Conservation (phyloP, 2,329 filamentous ascomycete genomes). For the Lojkania enalia region DNA sequence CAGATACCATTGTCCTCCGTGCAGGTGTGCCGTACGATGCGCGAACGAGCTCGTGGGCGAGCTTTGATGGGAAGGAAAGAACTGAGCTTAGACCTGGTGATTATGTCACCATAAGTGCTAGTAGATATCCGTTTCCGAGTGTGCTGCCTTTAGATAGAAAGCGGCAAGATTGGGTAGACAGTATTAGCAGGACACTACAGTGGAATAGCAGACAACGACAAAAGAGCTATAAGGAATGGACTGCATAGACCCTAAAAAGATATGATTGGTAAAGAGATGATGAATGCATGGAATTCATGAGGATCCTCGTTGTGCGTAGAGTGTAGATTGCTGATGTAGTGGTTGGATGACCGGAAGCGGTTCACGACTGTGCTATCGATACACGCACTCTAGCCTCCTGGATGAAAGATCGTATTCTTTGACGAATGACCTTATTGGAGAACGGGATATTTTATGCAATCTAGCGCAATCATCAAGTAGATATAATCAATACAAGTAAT, state of each 20-base stretch:
- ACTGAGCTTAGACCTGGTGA: constrained; percentile 77
- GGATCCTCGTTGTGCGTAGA: too few species aligned
- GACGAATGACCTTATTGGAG: too few species aligned
- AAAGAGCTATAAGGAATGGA: constrained; percentile 54
- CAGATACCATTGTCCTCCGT: constrained; percentile 91
- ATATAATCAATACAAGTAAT: too few species aligned
- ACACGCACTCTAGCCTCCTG: too few species aligned
- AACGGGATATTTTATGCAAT: too few species aligned
- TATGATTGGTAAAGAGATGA: neutral
- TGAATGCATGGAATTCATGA: neutral
- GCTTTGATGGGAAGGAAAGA: constrained; percentile 86
- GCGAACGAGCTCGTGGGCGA: constrained; percentile 90
- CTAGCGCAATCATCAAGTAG: too few species aligned
- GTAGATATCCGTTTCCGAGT: constrained; percentile 76
- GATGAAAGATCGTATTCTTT: too few species aligned
- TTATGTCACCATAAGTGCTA: constrained; percentile 83
- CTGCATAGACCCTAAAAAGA: constrained; percentile 16
- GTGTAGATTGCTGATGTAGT: too few species aligned
- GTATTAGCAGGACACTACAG: constrained; percentile 75
- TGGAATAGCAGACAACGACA: constrained; percentile 83
- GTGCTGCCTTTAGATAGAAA: constrained; percentile 70
- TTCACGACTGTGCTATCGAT: too few species aligned
- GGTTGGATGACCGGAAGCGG: too few species aligned
- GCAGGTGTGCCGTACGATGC: constrained; percentile 95
- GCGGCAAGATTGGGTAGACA: constrained; percentile 81